These are phyloP conservation scores for Phaffia tasmanica DNA, from an alignment of 768 basidiomycete genomes.

Conservation along the genomic window DNA sequence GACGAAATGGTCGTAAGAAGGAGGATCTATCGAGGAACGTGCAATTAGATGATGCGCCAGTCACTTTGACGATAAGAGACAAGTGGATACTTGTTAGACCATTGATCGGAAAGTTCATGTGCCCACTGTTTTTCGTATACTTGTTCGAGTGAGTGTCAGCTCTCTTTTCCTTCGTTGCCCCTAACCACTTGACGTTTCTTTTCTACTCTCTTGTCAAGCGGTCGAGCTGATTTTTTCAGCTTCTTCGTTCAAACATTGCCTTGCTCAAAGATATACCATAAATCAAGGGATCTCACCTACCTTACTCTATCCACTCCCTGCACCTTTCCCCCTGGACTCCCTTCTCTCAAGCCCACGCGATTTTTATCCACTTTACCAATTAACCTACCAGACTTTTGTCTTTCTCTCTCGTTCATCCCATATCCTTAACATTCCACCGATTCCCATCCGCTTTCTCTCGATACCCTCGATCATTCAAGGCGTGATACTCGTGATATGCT, in stretches of 20 bases:
- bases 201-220: conserved; percentile 1
- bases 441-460: conserved; percentile 57
- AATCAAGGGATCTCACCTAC: conserved; percentile 76
- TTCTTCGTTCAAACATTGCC: background rate
- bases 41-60: conserved; percentile 29
- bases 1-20: conserved; percentile 52
- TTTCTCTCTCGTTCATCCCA: conserved; percentile 88
- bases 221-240: background rate
- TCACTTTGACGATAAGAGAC: conserved; percentile 53
- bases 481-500: conserved; percentile 45
- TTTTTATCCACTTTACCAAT: conserved; percentile 91
- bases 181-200: background rate
- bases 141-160: conserved; percentile 51
- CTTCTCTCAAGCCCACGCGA: conserved; percentile 77
- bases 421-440: conserved; percentile 66
- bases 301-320: conserved; percentile 73
- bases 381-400: conserved; percentile 53
- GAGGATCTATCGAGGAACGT: background rate
- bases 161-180: background rate
- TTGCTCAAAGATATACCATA: background rate
- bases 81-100: conserved; percentile 76
- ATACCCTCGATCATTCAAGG: conserved; percentile 67
- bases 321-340: conserved; percentile 52
- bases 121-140: conserved; percentile 60
- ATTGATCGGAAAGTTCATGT: conserved; percentile 62